Base-by-base conservation (phyloP, 2,329 filamentous ascomycete species). In the Neonectria coccinea region DNA sequence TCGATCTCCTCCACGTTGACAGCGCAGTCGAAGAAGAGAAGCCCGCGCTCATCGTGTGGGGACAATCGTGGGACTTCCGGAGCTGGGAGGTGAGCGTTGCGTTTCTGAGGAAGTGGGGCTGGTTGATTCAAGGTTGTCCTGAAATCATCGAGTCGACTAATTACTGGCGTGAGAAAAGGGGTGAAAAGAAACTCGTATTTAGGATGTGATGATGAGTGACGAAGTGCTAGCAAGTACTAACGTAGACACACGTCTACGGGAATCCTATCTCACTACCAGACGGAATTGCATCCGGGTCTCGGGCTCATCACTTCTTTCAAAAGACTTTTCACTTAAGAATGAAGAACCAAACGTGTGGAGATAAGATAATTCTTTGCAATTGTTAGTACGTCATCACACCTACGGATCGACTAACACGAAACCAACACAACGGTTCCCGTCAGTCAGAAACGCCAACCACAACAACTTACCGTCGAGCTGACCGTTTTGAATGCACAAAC, bases 61-160 rank as follows among this genome's bases (percentile, higher is more conserved):
- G 82, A 1, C 79, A 82, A 9, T 77, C 83, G 0, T 83, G 78
- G 77, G 77, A 85, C 53, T 53, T 75, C 3, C 62, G 62, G 0
- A 80, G 77, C 12, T 86, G 84, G 84, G 84, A 86, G 66, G 73
- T 81, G 0, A 84, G 78, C 0, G 76, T 79, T 20, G 55, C 62
- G 0, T 85, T 86, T 66, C 67, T 81, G 7, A 71, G 73, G 33
- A 85, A 83, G 64, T 86, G 82, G 80, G 74, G 66, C 5, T 75
- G 76, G 71, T 44, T 81, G 29, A 36, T 82, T 1, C 64, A 59
- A 2, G 79, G 76, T 0, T 82, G 79, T 59, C 62, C 66, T 1
- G 77, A 81, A 27, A 59, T 81, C 3, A 57, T 81, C 10, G 64
- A 74, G n/a, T 72, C 74, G 29, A 79, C 78, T 10, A 79, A 79